Evolutionary conservation across 805 yeast species (phyloP), one percentile per base, ranked within the genome.

Genomic region (Lipomyces lipofer): DNA sequence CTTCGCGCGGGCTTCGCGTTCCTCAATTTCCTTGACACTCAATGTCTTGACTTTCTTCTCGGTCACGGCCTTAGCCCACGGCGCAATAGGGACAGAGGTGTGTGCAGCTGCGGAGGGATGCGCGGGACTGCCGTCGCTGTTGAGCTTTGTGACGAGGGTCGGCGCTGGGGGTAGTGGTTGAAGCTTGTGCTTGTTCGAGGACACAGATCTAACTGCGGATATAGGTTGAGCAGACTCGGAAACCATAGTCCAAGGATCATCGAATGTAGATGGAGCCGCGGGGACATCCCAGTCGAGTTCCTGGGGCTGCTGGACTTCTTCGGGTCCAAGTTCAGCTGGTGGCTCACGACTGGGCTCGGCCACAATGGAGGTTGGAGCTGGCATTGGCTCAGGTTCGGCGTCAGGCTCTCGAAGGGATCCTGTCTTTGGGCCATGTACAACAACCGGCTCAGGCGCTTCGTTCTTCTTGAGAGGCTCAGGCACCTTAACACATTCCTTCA

Each of bases 11-110:
- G 56, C 56, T 50, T 60, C 72, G 39, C 66, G 61, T 51, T 67
- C 69, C 45, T 68, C 71, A 43, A 69, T 67, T 43, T 69, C 72
- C 12, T 63, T 63, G 35, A 69, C 55, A 1, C 71, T 64, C 21
- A 45, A 15, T 12, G 57, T 29, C 39, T 57, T 57, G 6, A 24
- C 15, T 24, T 44, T 46, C 36, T 58, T 58, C n/a, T 46, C 53
- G 19, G 51, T 44, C 13, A 52, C 47, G 10, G 43, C 36, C 21
- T 46, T 49, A 8, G 62, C 62, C 59, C 58, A 53, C 17, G 62
- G 62, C 12, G 62, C 59, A 13, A 51, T 21, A 12, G 60, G 60
- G 21, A 52, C 58, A 5, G 60, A 48, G 12, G 43, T 25, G 29
- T 42, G 49, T 12, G 55, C 15, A 7, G 49, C 29, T n/a, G 43